phyloP scores from a whole-genome alignment of 2,329 filamentous ascomycete genomes.

The Aspergillus thermomutatus region DNA sequence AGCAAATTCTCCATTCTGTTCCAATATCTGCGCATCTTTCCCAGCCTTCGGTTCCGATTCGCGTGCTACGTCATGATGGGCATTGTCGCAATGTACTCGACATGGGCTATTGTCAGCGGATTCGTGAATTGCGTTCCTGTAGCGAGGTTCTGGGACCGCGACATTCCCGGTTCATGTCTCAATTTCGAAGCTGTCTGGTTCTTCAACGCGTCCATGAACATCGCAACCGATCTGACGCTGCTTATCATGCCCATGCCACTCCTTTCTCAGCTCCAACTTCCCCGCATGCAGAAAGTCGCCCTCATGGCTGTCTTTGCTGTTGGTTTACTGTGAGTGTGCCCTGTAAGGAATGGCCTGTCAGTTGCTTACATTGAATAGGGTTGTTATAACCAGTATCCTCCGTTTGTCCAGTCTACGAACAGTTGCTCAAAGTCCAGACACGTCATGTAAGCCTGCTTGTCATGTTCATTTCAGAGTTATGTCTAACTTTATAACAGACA shows the following conservation, averaged over 20 bases:
- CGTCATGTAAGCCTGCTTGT: constrained; percentile 20
- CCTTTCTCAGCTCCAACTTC: constrained; percentile 39
- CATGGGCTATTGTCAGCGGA: constrained; percentile 36
- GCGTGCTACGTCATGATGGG: constrained; percentile 35
- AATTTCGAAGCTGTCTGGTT: constrained; percentile 40
- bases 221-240: constrained; percentile 41
- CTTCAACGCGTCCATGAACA: constrained; percentile 42
- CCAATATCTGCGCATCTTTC: constrained; percentile 47
- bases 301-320: constrained; percentile 43
- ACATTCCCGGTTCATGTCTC: constrained; percentile 35
- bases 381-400: constrained; percentile 32
- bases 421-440: constrained; percentile 25
- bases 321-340: constrained; percentile 33
- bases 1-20: constrained; percentile 46
- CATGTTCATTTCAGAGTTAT: not conserved
- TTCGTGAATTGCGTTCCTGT: constrained; percentile 42
- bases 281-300: constrained; percentile 39
- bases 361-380: constrained; percentile 9
- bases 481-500: constrained; percentile 4
- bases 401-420: constrained; percentile 25
- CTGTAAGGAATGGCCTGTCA: not conserved
- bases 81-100: constrained; percentile 26
- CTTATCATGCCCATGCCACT: constrained; percentile 43
- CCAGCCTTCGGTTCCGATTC: constrained; percentile 26
- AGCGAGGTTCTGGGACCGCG: constrained; percentile 40